Base-by-base conservation (phyloP, 306 rosid genomes). In the Quercus parvula region DNA sequence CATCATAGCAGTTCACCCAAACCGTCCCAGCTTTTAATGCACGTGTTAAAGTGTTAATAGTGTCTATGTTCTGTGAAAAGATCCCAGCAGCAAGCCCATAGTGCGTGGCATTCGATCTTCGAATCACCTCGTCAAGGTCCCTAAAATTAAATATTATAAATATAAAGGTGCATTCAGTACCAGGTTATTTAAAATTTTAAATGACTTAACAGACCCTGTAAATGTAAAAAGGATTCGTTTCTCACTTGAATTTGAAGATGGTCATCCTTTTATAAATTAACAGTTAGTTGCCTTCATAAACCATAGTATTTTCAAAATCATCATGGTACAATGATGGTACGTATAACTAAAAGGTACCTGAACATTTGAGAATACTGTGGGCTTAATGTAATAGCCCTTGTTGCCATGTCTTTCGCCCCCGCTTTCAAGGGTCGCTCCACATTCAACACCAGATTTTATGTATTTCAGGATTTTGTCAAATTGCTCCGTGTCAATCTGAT, bases 81-180 rank as follows among this genome's bases (percentile, higher is more conserved):
- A 95, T 81, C 57, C 99, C 98, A 3, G 98, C 97, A 33, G 97
- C 99, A 55, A 95, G 98, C 55, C 99, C 97, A 75, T 88, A 95
- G 13, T 61, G 87, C 9, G 88, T 70, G 19, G 83, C 78, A 63
- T 95, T 95, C n/a, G 98, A 92, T 85, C 97, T 91, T 64, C 59
- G 81, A 68, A 93, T 71, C 81, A 93, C 99, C 75, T 93, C 99
- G 14, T 81, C 88, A 31, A 87, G 83, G 51, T 90, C 87, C 88
- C 98, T 93, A 78, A 49, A 75, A 38, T 38, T 38, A 38, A 38
- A 38, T 38, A 7, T 7, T 38, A 7, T 38, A 38, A 38, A 38
- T 2, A 38, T 2, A 7, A 38, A 38, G 46, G 46, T 38, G 2
- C 9, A 7, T 38, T 35, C 10, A 38, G 44, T 38, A 7, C 0